These are phyloP conservation scores for Globisporangium nodosum DNA, from an alignment of 352 stramenopile species.

Conservation along the genomic window DNA sequence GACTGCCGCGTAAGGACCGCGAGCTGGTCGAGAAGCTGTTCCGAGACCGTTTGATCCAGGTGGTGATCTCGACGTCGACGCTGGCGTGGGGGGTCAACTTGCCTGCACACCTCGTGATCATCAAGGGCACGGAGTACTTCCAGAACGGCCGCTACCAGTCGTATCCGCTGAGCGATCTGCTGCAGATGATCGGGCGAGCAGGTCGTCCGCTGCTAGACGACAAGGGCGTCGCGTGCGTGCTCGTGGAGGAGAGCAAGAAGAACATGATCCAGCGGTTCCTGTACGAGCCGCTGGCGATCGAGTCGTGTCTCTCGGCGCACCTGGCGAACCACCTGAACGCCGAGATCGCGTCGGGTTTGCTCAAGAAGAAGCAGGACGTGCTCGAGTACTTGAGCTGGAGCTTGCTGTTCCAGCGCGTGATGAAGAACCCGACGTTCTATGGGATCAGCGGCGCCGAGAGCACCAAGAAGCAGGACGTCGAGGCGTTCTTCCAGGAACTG, in stretches of 20 bases:
- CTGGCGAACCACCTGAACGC: conserved; percentile 96
- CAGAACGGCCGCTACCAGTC: conserved; percentile 93
- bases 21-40: conserved; percentile 97
- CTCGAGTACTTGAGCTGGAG: conserved; percentile 97
- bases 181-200: conserved; percentile 99
- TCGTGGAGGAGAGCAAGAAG: conserved; percentile 98
- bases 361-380: conserved; percentile 85
- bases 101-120: conserved; percentile 96
- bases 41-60: conserved; percentile 94
- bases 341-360: conserved; percentile 91
- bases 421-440: conserved; percentile 97
- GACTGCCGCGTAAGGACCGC: conserved; percentile 81
- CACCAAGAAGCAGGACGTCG: conserved; percentile 19
- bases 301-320: conserved; percentile 90
- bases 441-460: conserved; percentile 60
- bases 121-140: conserved; percentile 99
- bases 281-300: conserved; percentile 96
- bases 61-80: conserved; percentile 91
- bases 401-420: conserved; percentile 94
- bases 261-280: conserved; percentile 98
- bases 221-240: conserved; percentile 93
- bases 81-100: conserved; percentile 97
- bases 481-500: conserved; percentile 81
- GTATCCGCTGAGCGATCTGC: conserved; percentile 96
- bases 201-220: conserved; percentile 95